These are phyloP conservation scores for Yueomyces sinensis DNA, from an alignment of 805 yeast genomes.

Conservation along the genomic window DNA sequence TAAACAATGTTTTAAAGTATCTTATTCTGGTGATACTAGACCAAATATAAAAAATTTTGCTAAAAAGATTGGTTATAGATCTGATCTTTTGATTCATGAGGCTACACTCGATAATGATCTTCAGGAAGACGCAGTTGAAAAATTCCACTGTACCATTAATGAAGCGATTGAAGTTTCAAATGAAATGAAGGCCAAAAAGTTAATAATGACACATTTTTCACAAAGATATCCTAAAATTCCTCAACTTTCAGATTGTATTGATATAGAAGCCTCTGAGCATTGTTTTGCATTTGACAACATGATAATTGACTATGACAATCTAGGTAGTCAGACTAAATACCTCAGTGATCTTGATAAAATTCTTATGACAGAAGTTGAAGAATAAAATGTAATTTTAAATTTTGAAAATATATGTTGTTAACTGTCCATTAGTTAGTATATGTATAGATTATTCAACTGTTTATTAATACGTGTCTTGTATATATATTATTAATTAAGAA, in stretches of 20 bases:
- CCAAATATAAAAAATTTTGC: conserved; percentile 55
- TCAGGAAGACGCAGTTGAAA: conserved; percentile 61
- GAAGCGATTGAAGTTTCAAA: conserved; percentile 69
- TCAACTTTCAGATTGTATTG: conserved; percentile 18
- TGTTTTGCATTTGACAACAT: conserved; percentile 58
- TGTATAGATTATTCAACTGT: no score
- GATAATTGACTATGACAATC: conserved; percentile 33
- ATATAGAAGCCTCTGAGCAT: conserved; percentile 22
- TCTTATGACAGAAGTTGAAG: conserved; percentile 18
- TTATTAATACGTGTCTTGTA: no score
- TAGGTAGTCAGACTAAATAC: conserved; percentile 26
- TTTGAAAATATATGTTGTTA: not conserved
- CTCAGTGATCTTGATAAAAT: conserved; percentile 19
- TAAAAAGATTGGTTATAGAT: conserved; percentile 41
- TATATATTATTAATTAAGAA: no score
- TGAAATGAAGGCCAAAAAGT: conserved; percentile 56
- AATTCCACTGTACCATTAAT: conserved; percentile 76
- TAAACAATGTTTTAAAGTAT: conserved; percentile 40
- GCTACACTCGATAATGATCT: conserved; percentile 80
- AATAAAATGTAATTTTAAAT: no score
- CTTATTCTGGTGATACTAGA: conserved; percentile 93
- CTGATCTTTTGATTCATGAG: conserved; percentile 81
- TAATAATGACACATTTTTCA: conserved; percentile 83
- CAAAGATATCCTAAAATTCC: conserved; percentile 68
- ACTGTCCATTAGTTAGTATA: not conserved